Evolutionary conservation across 768 basidiomycete genomes (phyloP).

Genomic region (Austroboletus festivus): DNA sequence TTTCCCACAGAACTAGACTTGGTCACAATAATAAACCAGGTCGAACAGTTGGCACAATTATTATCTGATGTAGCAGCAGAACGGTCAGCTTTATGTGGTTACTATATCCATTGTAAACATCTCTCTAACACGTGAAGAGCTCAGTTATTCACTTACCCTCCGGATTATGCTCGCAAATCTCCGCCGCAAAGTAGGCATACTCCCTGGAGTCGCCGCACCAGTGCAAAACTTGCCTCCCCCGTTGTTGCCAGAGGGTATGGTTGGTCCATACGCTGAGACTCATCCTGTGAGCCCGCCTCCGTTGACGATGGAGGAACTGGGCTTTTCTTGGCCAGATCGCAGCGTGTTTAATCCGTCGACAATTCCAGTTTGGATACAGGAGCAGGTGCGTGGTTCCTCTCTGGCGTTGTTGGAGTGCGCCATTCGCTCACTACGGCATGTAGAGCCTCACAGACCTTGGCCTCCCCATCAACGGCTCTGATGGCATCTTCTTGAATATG

Average conservation of each 20-base stretch:
- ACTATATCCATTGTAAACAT: not conserved
- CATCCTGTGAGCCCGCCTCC: conserved; percentile 51
- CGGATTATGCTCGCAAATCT: conserved; percentile 93
- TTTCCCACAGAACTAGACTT: conserved; percentile 86
- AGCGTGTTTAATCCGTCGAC: conserved; percentile 73
- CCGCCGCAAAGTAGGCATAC: conserved; percentile 79
- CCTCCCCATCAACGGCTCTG: conserved; percentile 86
- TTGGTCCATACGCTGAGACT: conserved; percentile 52
- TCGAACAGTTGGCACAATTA: conserved; percentile 86
- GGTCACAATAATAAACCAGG: conserved; percentile 71
- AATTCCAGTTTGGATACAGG: conserved; percentile 90
- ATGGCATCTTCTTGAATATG: conserved; percentile 84
- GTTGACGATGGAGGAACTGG: conserved; percentile 84
- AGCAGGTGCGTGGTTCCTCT: conserved; percentile 57
- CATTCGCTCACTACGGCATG: not conserved
- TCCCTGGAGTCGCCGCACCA: conserved; percentile 45
- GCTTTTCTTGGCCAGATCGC: conserved; percentile 67
- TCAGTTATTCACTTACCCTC: conserved; percentile 82
- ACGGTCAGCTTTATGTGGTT: conserved; percentile 43
- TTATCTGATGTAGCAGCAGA: conserved; percentile 93
- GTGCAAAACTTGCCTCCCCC: conserved; percentile 52
- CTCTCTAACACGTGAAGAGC: conserved; percentile 10
- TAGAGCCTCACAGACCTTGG: conserved; percentile 89
- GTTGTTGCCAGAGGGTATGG: conserved; percentile 54
- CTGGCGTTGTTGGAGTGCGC: not conserved